A percentile compares a stretch with the other conserved stretches of the same genome.
These are phyloP conservation scores for Kingdonia uniflora DNA, from an alignment of 164 flowering plant species.

Conservation along the genomic window DNA sequence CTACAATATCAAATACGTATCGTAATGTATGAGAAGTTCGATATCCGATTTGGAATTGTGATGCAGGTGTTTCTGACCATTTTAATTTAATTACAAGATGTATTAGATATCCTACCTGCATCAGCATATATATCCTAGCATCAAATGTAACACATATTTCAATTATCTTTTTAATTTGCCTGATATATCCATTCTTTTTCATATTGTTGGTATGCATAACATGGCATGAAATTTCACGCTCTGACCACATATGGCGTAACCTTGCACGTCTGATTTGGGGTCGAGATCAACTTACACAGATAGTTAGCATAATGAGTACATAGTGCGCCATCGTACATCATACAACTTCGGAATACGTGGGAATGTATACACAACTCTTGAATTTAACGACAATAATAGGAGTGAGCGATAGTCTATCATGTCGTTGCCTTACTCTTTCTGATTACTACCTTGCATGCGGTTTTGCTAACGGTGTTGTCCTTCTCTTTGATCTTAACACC, in stretches of 20 bases:
- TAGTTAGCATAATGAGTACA: conserved; percentile 70
- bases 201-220: conserved; percentile 68
- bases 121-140: too few species aligned
- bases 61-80: neutral
- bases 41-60: neutral
- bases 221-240: conserved; percentile 72
- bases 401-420: conserved; percentile 27
- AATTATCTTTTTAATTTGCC: neutral
- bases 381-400: conserved; percentile 23
- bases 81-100: neutral
- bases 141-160: neutral
- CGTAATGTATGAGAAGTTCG: too few species aligned
- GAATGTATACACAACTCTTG: conserved; percentile 28
- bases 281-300: conserved; percentile 22
- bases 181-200: neutral
- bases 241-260: conserved; percentile 60
- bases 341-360: conserved; percentile 37
- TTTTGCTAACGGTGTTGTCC: conserved; percentile 66
- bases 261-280: conserved; percentile 57
- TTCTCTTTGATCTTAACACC: conserved; percentile 45
- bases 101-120: neutral
- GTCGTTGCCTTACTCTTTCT: conserved; percentile 68
- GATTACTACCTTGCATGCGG: conserved; percentile 64
- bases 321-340: conserved; percentile 50
- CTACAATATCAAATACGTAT: too few species aligned